Evolutionary conservation across 2,329 filamentous ascomycete genomes (phyloP), one percentile per base, ranked within the genome.

Genomic region (Sphaerulina vaccinii): DNA sequence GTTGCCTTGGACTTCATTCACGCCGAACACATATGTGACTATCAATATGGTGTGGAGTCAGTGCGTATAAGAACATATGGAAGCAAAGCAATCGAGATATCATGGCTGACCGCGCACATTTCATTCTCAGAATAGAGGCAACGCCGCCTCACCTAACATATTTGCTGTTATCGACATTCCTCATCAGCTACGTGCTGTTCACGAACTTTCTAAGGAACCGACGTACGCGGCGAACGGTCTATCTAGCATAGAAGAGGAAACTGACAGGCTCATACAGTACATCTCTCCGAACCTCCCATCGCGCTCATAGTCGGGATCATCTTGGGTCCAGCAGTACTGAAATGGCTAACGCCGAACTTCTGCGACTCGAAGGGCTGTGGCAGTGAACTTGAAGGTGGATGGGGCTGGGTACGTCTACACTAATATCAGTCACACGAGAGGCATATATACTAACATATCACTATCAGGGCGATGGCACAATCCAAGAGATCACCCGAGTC

Each of bases 251-350:
- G 4, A 32, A 16, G 7, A n/a, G 10, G n/a, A n/a, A 7, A 9
- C 19, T 27, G 40, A 33, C 2, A 18, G 5, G 19, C 29, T 46
- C 13, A 19, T 44, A 22, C 65, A 57, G 52, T 77, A 2, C 75
- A 78, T 55, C 69, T 77, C 13, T 75, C 73, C 9, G 75, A 78
- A 61, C 75, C 75, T 3, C 74, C 75, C 4, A 66, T 77, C 16
- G 75, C 75, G 11, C 71, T 75, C 0, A 48, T 76, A 1, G 67
- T 75, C 37, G 75, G 75, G 5, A 75, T 77, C 32, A 35, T 73
- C 22, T 64, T 75, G 9, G 75, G 75, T 6, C 75, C 75, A 1
- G 62, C 61, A 24, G 71, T 67, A 1, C 58, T 75, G 2, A 65
- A 65, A 21, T 65, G 72, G 56, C 55, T 78, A 7, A 68, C 56